Conservation (phyloP, 2,329 filamentous ascomycete species). For the Aspergillus japonicus region DNA sequence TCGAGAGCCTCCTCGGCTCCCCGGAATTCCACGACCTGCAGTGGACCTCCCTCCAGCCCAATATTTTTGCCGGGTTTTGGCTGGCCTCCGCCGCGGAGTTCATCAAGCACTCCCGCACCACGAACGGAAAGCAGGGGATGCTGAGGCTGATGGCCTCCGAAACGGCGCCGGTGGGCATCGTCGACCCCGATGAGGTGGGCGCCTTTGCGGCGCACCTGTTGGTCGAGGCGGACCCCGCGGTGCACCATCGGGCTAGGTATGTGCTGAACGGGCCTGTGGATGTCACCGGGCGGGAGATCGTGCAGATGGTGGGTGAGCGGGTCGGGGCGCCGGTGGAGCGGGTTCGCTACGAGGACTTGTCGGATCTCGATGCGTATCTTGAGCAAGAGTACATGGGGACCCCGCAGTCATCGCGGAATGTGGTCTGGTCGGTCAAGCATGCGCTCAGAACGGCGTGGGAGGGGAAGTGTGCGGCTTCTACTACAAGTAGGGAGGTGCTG, state of each 20-base stretch:
- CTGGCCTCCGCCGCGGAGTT: conserved; percentile 28
- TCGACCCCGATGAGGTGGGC: conserved; percentile 38
- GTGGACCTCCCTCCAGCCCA: conserved; percentile 45
- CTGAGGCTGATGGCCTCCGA: conserved; percentile 30
- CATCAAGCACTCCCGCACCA: conserved; percentile 34
- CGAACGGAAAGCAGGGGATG: conserved; percentile 31
- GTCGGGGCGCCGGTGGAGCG: conserved; percentile 29
- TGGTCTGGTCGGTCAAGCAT: conserved; percentile 30
- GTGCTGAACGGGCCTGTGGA: conserved; percentile 44
- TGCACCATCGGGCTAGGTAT: conserved; percentile 37
- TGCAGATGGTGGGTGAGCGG: conserved; percentile 37
- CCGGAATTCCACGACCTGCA: conserved; percentile 36
- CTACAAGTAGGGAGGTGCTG: conserved; percentile 30
- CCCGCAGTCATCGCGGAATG: conserved; percentile 22
- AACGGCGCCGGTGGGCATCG: conserved; percentile 31
- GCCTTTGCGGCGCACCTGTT: conserved; percentile 39
- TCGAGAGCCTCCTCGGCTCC: conserved; percentile 39
- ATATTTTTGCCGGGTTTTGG: conserved; percentile 28
- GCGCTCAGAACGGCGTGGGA: conserved; percentile 30
- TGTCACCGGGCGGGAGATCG: conserved; percentile 37
- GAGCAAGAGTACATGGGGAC: conserved; percentile 11
- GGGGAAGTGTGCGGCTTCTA: conserved; percentile 28
- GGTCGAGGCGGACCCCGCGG: conserved; percentile 24
- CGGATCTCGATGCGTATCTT: conserved; percentile 28
- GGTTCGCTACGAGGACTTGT: conserved; percentile 33